Evolutionary conservation across 768 basidiomycete genomes (phyloP).

Genomic region (Amanita jacksonii): DNA sequence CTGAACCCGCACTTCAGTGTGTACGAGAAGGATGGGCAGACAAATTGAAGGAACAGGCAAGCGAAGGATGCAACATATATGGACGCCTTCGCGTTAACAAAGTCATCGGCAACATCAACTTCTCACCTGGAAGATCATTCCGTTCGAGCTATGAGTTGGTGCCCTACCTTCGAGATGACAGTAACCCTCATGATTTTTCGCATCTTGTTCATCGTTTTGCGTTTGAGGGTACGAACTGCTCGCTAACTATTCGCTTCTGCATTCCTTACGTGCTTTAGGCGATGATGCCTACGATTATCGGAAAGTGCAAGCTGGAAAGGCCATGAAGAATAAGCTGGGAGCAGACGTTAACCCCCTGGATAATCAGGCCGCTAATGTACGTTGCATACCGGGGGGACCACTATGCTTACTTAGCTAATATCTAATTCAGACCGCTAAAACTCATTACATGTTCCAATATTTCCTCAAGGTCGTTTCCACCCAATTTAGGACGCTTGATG

Average conservation of each 20-base stretch:
- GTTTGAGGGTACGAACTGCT: constrained; percentile 45
- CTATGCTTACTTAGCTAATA: constrained; percentile 2
- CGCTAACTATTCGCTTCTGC: not conserved
- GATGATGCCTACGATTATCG: constrained; percentile 73
- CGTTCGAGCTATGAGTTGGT: constrained; percentile 82
- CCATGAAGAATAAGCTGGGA: constrained; percentile 65
- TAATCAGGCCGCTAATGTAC: constrained; percentile 45
- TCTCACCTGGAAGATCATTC: constrained; percentile 95
- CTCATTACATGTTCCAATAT: constrained; percentile 96
- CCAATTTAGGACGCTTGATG: constrained; percentile 79
- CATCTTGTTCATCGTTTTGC: constrained; percentile 76
- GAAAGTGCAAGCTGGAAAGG: constrained; percentile 51
- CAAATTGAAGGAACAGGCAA: constrained; percentile 82
- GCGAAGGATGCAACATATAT: constrained; percentile 90
- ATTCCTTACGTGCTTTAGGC: constrained; percentile 23
- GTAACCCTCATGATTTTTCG: constrained; percentile 88
- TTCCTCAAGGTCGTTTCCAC: constrained; percentile 99
- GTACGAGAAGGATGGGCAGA: constrained; percentile 91
- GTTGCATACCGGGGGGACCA: constrained; percentile 12
- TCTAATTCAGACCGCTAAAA: constrained; percentile 50
- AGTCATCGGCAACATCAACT: constrained; percentile 90
- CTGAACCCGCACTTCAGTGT: constrained; percentile 52
- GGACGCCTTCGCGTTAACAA: constrained; percentile 95
- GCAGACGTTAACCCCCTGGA: constrained; percentile 74
- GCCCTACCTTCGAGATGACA: constrained; percentile 85